phyloP scores from a whole-genome alignment of 192 early-diverging fungal species.

The Podochytrium sp. region DNA sequence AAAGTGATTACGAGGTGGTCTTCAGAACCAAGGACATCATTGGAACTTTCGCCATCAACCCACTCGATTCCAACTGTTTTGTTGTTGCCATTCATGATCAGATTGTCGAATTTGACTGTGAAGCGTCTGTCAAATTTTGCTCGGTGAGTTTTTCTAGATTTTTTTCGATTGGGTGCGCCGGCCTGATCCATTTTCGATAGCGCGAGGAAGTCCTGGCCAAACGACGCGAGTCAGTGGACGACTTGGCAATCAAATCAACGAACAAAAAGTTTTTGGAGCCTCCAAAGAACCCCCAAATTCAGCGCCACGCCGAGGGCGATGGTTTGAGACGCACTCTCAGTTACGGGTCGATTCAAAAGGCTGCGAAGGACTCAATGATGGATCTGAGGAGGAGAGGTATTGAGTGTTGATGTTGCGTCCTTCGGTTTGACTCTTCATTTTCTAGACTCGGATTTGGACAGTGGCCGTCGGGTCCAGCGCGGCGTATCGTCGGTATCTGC shows the following conservation, averaged over 20 bases:
- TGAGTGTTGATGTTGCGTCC: constrained; percentile 22
- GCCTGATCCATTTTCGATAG: not conserved
- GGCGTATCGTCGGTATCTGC: constrained; percentile 42
- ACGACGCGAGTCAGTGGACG: constrained; percentile 40
- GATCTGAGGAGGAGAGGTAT: constrained; percentile 28
- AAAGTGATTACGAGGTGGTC: constrained; percentile 28
- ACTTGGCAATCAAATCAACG: constrained; percentile 32
- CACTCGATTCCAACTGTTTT: constrained; percentile 57
- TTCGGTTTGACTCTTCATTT: not conserved
- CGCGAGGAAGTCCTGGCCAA: constrained; percentile 20
- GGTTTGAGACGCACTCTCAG: constrained; percentile 52
- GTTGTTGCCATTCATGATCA: constrained; percentile 68
- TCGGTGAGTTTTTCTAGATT: constrained; percentile 32
- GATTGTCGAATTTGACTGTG: constrained; percentile 74
- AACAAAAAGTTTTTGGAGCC: constrained; percentile 7
- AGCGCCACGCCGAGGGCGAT: constrained; percentile 5
- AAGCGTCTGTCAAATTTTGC: constrained; percentile 46
- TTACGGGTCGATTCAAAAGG: constrained; percentile 65
- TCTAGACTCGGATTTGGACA: constrained; percentile 26
- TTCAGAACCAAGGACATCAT: constrained; percentile 48
- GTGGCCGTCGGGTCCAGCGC: constrained; percentile 29
- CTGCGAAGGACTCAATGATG: constrained; percentile 53
- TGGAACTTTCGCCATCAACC: constrained; percentile 51
- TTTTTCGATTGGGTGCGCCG: too few relatives aligned
- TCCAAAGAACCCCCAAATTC: not conserved